Conservation (phyloP, 2,329 filamentous ascomycete species). For the Alternaria gansuensis region DNA sequence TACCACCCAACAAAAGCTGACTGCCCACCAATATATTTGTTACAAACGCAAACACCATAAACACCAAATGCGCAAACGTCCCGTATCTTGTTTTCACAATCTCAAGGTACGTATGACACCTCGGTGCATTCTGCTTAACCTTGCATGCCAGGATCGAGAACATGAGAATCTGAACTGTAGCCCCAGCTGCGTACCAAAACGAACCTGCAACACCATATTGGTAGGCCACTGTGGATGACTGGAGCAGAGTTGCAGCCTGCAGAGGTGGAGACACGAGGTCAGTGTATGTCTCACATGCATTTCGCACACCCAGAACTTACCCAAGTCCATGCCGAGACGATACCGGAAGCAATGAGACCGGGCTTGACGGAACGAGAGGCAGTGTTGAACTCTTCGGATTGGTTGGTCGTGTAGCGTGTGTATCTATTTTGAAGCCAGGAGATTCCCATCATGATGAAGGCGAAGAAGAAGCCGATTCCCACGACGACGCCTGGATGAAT, state of each 20-base stretch:
- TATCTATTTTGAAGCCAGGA: constrained; percentile 51
- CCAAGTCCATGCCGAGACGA: constrained; percentile 62
- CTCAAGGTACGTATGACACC: constrained; percentile 55
- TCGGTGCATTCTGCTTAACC: constrained; percentile 54
- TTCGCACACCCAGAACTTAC: no score
- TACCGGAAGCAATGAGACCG: constrained; percentile 58
- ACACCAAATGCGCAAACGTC: constrained; percentile 50
- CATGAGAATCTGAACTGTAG: constrained; percentile 57
- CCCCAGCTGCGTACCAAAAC: constrained; percentile 56
- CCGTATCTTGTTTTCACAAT: constrained; percentile 56
- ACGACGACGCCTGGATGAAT: constrained; percentile 51
- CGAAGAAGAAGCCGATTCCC: constrained; percentile 58
- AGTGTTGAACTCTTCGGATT: constrained; percentile 60
- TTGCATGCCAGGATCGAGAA: constrained; percentile 57
- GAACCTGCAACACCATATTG: constrained; percentile 44
- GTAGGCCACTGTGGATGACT: constrained; percentile 43
- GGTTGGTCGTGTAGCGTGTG: constrained; percentile 53
- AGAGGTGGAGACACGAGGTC: no score
- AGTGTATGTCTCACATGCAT: no score
- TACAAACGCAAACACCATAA: constrained; percentile 55
- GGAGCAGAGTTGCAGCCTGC: constrained; percentile 52
- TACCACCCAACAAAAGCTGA: constrained; percentile 56
- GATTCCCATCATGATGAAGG: constrained; percentile 48
- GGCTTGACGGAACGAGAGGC: constrained; percentile 57
- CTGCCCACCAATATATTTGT: constrained; percentile 57